Conservation (phyloP, 805 yeast species). For the Ogataea philodendri region DNA sequence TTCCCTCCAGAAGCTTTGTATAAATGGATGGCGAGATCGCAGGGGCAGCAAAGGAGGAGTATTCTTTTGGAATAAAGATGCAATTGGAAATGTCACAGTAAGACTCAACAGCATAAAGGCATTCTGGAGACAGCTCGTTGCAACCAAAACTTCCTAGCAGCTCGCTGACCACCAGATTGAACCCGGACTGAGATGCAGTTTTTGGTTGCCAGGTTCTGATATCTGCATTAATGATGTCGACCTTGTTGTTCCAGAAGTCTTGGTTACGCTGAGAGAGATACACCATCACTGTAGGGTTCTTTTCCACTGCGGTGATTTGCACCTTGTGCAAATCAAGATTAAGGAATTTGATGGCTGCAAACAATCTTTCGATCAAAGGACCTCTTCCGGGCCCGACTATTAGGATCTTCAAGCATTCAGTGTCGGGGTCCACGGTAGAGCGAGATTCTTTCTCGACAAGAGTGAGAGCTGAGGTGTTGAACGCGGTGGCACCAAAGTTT, state of each 20-base stretch:
- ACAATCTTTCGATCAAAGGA: conserved; percentile 60
- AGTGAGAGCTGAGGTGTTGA: conserved; percentile 24
- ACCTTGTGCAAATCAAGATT: conserved; percentile 26
- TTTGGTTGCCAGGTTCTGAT: conserved; percentile 49
- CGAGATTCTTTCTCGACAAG: conserved; percentile 13
- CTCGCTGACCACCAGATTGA: conserved; percentile 72
- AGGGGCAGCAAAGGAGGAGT: conserved; percentile 64
- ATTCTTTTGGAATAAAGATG: conserved; percentile 59
- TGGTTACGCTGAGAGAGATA: conserved; percentile 48
- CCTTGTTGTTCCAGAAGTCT: conserved; percentile 50
- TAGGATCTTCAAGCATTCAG: conserved; percentile 39
- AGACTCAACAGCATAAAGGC: conserved; percentile 47
- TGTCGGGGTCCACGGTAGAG: background rate
- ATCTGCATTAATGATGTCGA: conserved; percentile 56
- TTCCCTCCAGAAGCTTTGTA: conserved; percentile 29
- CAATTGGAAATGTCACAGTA: conserved; percentile 46
- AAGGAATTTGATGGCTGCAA: conserved; percentile 40
- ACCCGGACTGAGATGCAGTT: conserved; percentile 29
- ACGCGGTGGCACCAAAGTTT: conserved; percentile 20
- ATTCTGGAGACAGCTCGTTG: conserved; percentile 87
- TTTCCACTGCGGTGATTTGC: conserved; percentile 64
- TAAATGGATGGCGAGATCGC: conserved; percentile 56
- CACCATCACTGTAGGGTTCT: conserved; percentile 59
- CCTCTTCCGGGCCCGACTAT: conserved; percentile 91
- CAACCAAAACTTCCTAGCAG: conserved; percentile 90